phyloP scores from a whole-genome alignment of 805 yeast genomes.

The Saturnispora ahearnii region DNA sequence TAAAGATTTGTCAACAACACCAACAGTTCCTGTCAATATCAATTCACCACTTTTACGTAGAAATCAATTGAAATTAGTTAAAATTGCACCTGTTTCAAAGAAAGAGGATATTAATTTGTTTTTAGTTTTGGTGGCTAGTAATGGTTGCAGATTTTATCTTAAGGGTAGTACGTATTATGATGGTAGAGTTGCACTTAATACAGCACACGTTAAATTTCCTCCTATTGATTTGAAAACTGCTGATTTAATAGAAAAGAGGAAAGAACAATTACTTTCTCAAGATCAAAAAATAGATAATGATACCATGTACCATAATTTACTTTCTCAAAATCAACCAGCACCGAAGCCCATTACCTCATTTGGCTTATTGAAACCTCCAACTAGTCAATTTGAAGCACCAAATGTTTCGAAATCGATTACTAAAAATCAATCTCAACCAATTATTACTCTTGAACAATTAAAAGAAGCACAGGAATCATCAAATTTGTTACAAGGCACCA shows the following conservation, averaged over 20 bases:
- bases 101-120: conserved; percentile 61
- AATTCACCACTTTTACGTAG: conserved; percentile 40
- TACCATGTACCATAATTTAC: background rate
- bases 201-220: conserved; percentile 37
- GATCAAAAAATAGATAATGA: conserved; percentile 17
- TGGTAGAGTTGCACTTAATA: conserved; percentile 27
- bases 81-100: conserved; percentile 50
- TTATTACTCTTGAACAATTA: conserved; percentile 27
- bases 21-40: conserved; percentile 29
- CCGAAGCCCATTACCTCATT: conserved; percentile 2
- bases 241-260: conserved; percentile 26
- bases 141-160: conserved; percentile 72
- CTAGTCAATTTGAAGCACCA: background rate
- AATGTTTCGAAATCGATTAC: conserved; percentile 15
- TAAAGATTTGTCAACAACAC: conserved; percentile 37
- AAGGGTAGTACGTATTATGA: conserved; percentile 37
- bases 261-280: conserved; percentile 32
- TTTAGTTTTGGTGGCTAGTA: conserved; percentile 68
- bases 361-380: background rate
- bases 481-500: conserved; percentile 46
- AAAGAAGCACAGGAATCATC: conserved; percentile 50
- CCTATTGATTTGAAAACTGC: conserved; percentile 30
- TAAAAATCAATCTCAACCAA: conserved; percentile 23
- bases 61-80: conserved; percentile 51
- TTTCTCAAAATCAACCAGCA: conserved; percentile 5